phyloP scores from a whole-genome alignment of 495 filamentous ascomycete genomes.

The Aspergillus funiculosus region DNA sequence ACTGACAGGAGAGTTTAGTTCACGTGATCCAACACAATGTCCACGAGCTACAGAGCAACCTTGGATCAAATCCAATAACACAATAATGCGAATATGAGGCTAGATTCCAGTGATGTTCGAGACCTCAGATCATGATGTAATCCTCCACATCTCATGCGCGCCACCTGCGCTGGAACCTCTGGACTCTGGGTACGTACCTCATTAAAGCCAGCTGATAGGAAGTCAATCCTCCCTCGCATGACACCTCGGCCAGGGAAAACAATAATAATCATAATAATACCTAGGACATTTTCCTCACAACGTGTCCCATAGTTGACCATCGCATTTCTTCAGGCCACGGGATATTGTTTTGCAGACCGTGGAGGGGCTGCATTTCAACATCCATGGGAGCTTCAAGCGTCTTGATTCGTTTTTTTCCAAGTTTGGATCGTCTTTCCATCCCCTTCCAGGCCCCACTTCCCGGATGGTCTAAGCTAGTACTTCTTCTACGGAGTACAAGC shows the following conservation, averaged over 20 bases:
- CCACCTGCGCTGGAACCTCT: neutral
- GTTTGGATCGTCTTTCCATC: constrained; percentile 12
- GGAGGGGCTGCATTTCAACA: constrained; percentile 13
- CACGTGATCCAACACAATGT: no score
- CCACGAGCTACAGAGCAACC: no score
- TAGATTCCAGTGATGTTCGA: constrained; percentile 15
- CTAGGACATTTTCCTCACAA: constrained; percentile 11
- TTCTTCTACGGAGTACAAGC: neutral
- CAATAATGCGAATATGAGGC: no score
- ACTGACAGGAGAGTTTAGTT: no score
- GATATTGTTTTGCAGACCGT: constrained; percentile 9
- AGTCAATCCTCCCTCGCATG: constrained; percentile 12
- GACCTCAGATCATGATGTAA: constrained; percentile 17
- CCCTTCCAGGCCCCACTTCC: constrained; percentile 19
- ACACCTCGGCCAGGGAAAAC: neutral
- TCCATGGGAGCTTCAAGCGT: constrained; percentile 7
- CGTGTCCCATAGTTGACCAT: constrained; percentile 7
- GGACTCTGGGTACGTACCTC: neutral
- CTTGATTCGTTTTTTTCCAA: constrained; percentile 7
- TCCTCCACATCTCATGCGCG: constrained; percentile 2
- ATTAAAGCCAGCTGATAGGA: no score
- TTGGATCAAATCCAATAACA: no score
- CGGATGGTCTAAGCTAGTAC: constrained; percentile 20
- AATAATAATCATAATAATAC: no score
- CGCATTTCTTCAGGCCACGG: constrained; percentile 19